phyloP scores from a whole-genome alignment of 257 asterid genomes.

The Solanum ahanhuiri region DNA sequence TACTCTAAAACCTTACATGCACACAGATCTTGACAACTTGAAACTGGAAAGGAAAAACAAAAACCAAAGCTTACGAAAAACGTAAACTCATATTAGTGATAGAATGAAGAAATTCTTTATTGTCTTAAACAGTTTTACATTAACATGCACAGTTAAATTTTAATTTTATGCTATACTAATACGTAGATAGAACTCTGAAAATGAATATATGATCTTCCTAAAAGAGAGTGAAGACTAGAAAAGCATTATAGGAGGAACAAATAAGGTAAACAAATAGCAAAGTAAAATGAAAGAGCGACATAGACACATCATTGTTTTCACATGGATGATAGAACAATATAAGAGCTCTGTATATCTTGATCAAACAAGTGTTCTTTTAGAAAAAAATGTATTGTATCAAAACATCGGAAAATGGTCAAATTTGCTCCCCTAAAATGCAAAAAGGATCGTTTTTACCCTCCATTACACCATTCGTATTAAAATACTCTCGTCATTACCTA shows the following conservation, averaged over 20 bases:
- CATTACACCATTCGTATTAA: background rate
- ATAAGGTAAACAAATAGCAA: background rate
- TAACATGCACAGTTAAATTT: background rate
- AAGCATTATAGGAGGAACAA: background rate
- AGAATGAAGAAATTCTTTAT: background rate
- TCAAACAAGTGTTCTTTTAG: background rate
- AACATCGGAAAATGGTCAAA: background rate
- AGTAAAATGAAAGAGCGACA: background rate
- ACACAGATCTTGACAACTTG: background rate
- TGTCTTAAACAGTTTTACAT: background rate
- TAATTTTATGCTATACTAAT: too few relatives aligned
- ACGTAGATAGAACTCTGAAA: background rate
- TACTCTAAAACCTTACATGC: background rate
- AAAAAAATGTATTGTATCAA: too few relatives aligned
- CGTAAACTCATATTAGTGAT: background rate
- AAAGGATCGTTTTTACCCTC: background rate
- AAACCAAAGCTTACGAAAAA: background rate
- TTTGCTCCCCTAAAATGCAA: background rate
- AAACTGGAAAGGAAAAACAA: background rate
- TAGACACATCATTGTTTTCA: background rate
- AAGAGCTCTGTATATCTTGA: background rate
- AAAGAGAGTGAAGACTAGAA: background rate
- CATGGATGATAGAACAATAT: background rate
- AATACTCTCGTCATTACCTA: background rate
- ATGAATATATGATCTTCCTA: background rate